phyloP scores from a whole-genome alignment of 2,329 filamentous ascomycete species.

The Talaromyces sp. region DNA sequence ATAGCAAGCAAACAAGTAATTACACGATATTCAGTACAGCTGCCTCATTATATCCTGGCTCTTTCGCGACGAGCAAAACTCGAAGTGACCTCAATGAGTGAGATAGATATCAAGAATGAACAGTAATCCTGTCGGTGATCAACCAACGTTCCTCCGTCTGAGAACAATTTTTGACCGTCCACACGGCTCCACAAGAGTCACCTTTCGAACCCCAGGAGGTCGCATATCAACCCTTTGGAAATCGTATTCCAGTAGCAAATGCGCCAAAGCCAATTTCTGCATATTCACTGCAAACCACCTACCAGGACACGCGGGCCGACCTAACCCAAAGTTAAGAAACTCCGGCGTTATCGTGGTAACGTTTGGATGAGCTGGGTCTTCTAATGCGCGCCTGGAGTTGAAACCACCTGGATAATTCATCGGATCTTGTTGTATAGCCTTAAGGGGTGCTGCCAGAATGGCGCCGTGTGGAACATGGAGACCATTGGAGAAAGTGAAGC shows the following conservation, averaged over 20 bases:
- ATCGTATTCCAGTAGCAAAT: neutral
- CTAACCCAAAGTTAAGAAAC: neutral
- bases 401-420: neutral
- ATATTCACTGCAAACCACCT: constrained; percentile 3
- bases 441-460: neutral
- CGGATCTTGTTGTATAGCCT: neutral
- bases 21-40: too few relatives aligned
- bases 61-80: neutral
- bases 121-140: neutral
- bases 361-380: neutral
- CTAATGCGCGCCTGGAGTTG: neutral
- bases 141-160: neutral
- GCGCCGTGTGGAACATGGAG: neutral
- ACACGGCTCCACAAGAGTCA: neutral
- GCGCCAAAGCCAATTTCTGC: neutral
- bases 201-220: neutral
- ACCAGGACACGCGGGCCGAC: neutral
- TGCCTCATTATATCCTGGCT: too few relatives aligned
- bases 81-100: neutral
- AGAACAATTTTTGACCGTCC: neutral
- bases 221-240: neutral
- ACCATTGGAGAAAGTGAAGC: neutral
- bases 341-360: neutral
- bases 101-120: neutral
- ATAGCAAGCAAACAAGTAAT: too few relatives aligned